Conservation (phyloP, 768 basidiomycete genomes). For the Boletus rubropictus region DNA sequence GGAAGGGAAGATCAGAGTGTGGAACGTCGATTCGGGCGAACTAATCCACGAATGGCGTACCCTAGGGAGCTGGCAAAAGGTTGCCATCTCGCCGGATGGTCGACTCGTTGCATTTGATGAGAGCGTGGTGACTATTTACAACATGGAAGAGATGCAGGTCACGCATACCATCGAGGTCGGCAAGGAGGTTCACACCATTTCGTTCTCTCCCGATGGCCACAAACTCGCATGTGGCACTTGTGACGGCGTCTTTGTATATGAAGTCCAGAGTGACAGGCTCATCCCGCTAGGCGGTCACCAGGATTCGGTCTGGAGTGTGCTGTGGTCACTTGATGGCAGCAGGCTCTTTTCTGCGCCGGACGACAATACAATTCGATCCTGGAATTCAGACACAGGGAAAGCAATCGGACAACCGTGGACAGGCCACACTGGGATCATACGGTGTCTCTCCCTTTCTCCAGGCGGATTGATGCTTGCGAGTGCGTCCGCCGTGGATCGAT, state of each 20-base stretch:
- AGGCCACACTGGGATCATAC: constrained; percentile 7
- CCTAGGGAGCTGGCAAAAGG: too few species aligned
- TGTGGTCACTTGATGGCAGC: constrained; percentile 13
- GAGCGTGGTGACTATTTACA: neutral
- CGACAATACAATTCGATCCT: constrained; percentile 3
- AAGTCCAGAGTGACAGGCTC: neutral
- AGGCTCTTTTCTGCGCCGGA: neutral
- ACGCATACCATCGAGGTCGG: neutral
- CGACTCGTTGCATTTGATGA: neutral
- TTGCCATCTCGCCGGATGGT: neutral
- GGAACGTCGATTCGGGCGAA: constrained; percentile 1
- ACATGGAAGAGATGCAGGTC: neutral
- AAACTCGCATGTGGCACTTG: neutral
- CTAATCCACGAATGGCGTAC: neutral
- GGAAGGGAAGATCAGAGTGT: neutral
- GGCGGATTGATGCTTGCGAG: constrained; percentile 6
- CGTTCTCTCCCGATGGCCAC: neutral
- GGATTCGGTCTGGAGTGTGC: neutral
- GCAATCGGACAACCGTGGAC: constrained; percentile 8
- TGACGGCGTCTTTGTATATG: neutral
- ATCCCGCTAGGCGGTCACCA: neutral
- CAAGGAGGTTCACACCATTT: neutral
- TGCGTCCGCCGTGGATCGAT: neutral
- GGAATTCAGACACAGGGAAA: constrained; percentile 1
- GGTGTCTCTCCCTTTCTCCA: neutral